phyloP scores from a whole-genome alignment of 2,329 filamentous ascomycete species.

The Diaporthe batatas region DNA sequence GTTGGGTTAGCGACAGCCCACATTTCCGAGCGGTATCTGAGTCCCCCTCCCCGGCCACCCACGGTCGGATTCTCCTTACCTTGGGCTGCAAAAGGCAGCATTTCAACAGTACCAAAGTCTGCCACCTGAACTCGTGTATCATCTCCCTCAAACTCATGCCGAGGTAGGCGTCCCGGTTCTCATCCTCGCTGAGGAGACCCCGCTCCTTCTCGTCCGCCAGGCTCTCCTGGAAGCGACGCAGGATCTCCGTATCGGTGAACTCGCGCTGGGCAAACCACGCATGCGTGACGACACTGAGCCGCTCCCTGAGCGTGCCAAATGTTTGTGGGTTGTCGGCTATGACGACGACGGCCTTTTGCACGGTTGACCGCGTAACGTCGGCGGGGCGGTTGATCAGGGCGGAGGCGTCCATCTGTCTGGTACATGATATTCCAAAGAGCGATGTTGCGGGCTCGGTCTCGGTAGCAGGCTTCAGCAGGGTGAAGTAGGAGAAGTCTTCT shows the following conservation, averaged over 20 bases:
- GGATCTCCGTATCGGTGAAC: slow-evolving; percentile 91
- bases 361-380: slow-evolving; percentile 96
- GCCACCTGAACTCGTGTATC: slow-evolving; percentile 93
- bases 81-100: slow-evolving; percentile 94
- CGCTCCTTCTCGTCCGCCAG: slow-evolving; percentile 76
- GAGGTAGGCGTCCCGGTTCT: slow-evolving; percentile 87
- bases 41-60: too few relatives aligned
- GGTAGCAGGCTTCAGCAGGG: slow-evolving; percentile 77
- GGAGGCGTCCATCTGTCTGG: slow-evolving; percentile 87
- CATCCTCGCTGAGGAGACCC: slow-evolving; percentile 71
- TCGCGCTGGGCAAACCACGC: slow-evolving; percentile 97
- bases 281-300: slow-evolving; percentile 88
- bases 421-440: slow-evolving; percentile 96
- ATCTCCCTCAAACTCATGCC: slow-evolving; percentile 91
- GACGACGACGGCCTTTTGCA: slow-evolving; percentile 97
- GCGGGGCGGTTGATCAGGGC: slow-evolving; percentile 82
- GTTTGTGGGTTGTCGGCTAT: slow-evolving; percentile 91
- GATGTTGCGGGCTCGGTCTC: slow-evolving; percentile 75
- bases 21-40: too few relatives aligned
- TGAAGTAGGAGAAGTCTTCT: slow-evolving; percentile 99
- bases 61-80: slow-evolving; percentile 61
- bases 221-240: slow-evolving; percentile 92
- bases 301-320: slow-evolving; percentile 91
- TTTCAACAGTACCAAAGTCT: slow-evolving; percentile 94
- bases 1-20: background rate